phyloP scores from a whole-genome alignment of 305 asterid species.

The Solanum aculeatissimum region DNA sequence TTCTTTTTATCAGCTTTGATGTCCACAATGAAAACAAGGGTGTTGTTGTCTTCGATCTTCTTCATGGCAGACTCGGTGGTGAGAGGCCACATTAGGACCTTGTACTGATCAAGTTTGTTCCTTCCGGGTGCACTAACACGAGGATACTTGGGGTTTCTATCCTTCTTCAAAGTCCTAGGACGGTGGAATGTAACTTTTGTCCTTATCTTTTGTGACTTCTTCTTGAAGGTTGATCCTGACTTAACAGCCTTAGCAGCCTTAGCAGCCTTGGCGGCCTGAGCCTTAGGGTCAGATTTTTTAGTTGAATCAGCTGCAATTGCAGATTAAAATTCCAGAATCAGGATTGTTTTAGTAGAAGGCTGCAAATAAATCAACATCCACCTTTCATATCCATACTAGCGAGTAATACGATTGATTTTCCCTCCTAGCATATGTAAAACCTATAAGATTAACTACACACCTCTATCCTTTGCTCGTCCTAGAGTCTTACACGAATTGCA shows the following conservation, averaged over 20 bases:
- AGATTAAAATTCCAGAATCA: neutral
- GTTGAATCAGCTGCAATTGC: slow-evolving; percentile 14
- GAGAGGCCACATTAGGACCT: slow-evolving; percentile 37
- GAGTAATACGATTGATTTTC: neutral
- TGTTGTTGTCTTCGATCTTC: slow-evolving; percentile 51
- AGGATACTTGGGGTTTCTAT: slow-evolving; percentile 45
- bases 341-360: neutral
- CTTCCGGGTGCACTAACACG: slow-evolving; percentile 49
- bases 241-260: slow-evolving; percentile 53
- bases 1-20: slow-evolving; percentile 47
- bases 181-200: slow-evolving; percentile 46
- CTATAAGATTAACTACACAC: neutral
- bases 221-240: slow-evolving; percentile 29
- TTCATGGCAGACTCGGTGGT: slow-evolving; percentile 56
- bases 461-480: neutral
- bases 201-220: slow-evolving; percentile 41
- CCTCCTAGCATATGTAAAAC: no score
- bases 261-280: slow-evolving; percentile 49
- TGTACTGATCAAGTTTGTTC: slow-evolving; percentile 40
- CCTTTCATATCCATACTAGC: neutral
- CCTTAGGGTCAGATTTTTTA: slow-evolving; percentile 40
- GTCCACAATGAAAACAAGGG: slow-evolving; percentile 46
- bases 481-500: neutral
- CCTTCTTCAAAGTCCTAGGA: slow-evolving; percentile 45
- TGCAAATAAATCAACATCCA: neutral